Conservation (phyloP, 2,329 filamentous ascomycete species). For the Chaetomiaceae sp. region DNA sequence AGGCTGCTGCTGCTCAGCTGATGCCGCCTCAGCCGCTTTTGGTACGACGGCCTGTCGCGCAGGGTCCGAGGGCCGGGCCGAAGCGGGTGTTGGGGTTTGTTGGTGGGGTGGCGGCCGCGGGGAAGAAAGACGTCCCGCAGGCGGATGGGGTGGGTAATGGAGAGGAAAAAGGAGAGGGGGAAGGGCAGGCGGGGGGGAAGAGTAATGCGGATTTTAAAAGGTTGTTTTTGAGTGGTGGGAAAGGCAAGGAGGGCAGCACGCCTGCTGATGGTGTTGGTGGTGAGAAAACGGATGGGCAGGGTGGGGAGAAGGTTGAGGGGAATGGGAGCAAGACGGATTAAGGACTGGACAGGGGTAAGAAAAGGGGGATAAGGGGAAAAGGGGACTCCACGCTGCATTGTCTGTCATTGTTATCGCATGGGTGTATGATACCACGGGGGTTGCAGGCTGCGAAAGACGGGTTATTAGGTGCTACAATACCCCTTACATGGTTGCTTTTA, state of each 20-base stretch:
- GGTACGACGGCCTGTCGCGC: slow-evolving; percentile 39
- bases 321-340: slow-evolving; percentile 7
- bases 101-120: slow-evolving; percentile 18
- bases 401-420: neutral
- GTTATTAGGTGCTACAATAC: slow-evolving; percentile 12
- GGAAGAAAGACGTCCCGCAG: slow-evolving; percentile 28
- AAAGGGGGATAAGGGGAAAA: neutral
- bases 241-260: neutral
- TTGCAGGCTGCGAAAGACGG: no score
- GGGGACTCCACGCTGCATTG: neutral
- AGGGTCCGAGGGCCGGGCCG: slow-evolving; percentile 36
- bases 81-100: slow-evolving; percentile 44
- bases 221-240: slow-evolving; percentile 27
- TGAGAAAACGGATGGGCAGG: neutral
- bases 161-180: slow-evolving; percentile 21
- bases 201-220: slow-evolving; percentile 32
- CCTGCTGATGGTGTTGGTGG: neutral
- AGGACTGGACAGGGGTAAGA: no score
- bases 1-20: slow-evolving; percentile 29
- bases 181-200: slow-evolving; percentile 19
- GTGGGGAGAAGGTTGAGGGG: neutral
- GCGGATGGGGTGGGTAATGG: slow-evolving; percentile 23
- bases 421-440: slow-evolving; percentile 17
- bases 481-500: slow-evolving; percentile 11
- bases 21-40: slow-evolving; percentile 42